Evolutionary conservation across 495 filamentous ascomycete species (phyloP), one percentile per base, ranked within the genome.

Genomic region (Trichoderma erinaceum): DNA sequence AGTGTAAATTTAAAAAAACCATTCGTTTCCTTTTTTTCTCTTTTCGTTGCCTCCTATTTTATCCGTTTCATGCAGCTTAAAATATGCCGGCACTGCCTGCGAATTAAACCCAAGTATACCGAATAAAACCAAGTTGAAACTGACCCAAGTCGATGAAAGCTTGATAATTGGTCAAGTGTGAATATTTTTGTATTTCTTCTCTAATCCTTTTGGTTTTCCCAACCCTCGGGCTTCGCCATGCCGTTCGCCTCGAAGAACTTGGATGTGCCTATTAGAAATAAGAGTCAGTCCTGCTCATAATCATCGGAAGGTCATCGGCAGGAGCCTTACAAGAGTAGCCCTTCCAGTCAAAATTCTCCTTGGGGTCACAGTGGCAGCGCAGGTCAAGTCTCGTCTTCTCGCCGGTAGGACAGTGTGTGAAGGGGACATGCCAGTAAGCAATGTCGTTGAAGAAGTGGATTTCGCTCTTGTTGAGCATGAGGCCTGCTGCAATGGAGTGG

Each of bases 391-490:
- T 83, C 41, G 84, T 84, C 77, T 95, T 81, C 78, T 98, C 92
- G 29, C 88, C 89, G 0, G 91, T 95, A 4, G 95, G 95, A 76
- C 95, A 99, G 79, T 99, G 95, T 27, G 94, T 98, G 75, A 99
- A 99, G 8, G 95, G 95, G n/a, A 97, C 90, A 74, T 99, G 95
- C 78, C 92, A 98, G 79, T 99, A 99, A 68, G 90, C 95, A 71
- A 99, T 98, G 73, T 99, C 95, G 74, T 99, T 91, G 83, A 97
- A 99, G 82, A 99, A 99, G 73, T 98, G 94, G 70, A 99, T 88
- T 75, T 99, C 85, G 67, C 96, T 90, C 80, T 97, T 97, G 73
- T 88, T 86, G 69, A 99, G 82, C 76, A 97, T 84, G 3, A 97
- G 77, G 16, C 84, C 87, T 5, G 95, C 95, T 1, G 91, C 95